Evolutionary conservation across 345 rosid species (phyloP).

Genomic region (Cardamine resedifolia): DNA sequence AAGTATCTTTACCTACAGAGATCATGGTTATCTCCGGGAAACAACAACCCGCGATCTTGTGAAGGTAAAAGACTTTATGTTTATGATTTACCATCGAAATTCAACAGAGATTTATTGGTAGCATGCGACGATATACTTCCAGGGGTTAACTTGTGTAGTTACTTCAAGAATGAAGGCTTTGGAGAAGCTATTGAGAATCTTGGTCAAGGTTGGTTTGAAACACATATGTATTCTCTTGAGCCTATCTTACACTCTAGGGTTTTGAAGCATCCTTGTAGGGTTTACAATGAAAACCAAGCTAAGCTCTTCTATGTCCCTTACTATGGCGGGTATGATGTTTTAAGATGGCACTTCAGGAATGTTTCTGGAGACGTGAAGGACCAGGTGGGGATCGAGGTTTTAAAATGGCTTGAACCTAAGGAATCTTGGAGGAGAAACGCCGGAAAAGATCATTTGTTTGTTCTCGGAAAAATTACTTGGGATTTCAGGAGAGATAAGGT

Average conservation of each 20-base stretch:
- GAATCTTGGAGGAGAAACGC: constrained; percentile 54
- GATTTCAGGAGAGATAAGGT: constrained; percentile 65
- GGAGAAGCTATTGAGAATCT: constrained; percentile 55
- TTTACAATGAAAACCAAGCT: constrained; percentile 55
- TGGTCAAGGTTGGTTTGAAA: constrained; percentile 61
- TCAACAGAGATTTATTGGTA: constrained; percentile 63
- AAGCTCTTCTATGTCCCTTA: constrained; percentile 72
- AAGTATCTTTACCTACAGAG: constrained; percentile 53
- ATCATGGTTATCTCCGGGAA: constrained; percentile 36
- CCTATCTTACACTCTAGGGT: constrained; percentile 63
- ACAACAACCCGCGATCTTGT: constrained; percentile 31
- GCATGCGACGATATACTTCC: constrained; percentile 52
- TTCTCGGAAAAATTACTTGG: constrained; percentile 78
- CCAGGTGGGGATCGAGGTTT: constrained; percentile 45
- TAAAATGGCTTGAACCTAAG: constrained; percentile 61
- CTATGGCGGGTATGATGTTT: constrained; percentile 67
- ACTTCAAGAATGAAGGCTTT: constrained; percentile 51
- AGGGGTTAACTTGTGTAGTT: constrained; percentile 49
- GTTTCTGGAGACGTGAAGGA: constrained; percentile 66
- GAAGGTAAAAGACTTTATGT: constrained; percentile 66
- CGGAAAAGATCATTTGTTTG: constrained; percentile 74
- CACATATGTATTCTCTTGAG: constrained; percentile 71
- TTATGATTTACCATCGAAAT: constrained; percentile 69
- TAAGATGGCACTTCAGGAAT: constrained; percentile 79
- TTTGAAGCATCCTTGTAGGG: constrained; percentile 74